phyloP scores from a whole-genome alignment of 176 grass and related monocot species.

The Secale cereale region DNA sequence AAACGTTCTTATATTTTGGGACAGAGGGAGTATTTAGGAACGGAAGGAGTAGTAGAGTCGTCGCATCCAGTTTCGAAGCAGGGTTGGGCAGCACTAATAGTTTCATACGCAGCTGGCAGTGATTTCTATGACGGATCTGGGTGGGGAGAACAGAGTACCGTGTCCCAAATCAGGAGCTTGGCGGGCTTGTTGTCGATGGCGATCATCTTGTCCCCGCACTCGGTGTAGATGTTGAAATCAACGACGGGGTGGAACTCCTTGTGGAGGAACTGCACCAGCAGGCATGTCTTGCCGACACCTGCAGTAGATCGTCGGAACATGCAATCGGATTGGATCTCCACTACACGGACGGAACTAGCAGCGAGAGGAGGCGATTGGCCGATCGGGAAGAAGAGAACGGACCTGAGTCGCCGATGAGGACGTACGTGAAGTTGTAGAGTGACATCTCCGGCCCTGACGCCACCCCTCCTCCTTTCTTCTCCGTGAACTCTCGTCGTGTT shows the following conservation, averaged over 20 bases:
- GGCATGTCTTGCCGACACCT: slow-evolving; percentile 80
- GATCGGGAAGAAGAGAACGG: not conserved
- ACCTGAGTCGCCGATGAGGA: slow-evolving; percentile 97
- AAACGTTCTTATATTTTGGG: too few relatives aligned
- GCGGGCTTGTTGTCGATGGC: slow-evolving; percentile 72
- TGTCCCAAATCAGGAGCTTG: slow-evolving; percentile 89
- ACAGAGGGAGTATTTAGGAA: too few relatives aligned
- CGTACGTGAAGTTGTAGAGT: slow-evolving; percentile 96
- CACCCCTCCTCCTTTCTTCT: not conserved
- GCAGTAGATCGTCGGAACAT: not conserved
- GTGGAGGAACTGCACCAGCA: slow-evolving; percentile 78
- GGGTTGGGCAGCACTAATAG: too few relatives aligned
- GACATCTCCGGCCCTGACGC: slow-evolving; percentile 59
- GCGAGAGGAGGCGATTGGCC: not conserved
- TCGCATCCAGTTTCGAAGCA: too few relatives aligned
- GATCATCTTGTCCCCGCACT: slow-evolving; percentile 72
- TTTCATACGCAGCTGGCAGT: too few relatives aligned
- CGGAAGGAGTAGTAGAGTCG: too few relatives aligned
- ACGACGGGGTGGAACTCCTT: slow-evolving; percentile 79
- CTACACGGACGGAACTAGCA: not conserved
- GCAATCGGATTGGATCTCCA: not conserved
- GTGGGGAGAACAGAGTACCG: slow-evolving; percentile 7
- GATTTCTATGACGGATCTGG: not conserved
- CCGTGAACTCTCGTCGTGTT: too few relatives aligned
- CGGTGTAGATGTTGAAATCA: slow-evolving; percentile 74